Evolutionary conservation across 345 rosid species (phyloP).

Genomic region (Aquilaria sinensis): DNA sequence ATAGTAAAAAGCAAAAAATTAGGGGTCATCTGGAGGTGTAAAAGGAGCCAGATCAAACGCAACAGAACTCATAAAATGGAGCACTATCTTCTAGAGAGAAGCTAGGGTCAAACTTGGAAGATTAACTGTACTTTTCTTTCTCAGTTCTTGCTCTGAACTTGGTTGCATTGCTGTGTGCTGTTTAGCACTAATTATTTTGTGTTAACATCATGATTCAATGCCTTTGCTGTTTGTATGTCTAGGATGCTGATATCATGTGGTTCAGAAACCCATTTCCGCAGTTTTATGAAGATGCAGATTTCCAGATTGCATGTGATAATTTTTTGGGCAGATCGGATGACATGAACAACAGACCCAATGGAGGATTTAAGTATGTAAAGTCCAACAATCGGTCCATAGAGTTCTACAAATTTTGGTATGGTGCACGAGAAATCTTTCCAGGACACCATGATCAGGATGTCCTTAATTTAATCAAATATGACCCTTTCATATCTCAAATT

Average conservation of each 20-base stretch:
- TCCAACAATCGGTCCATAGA: constrained; percentile 67
- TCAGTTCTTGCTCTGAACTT: too few species aligned
- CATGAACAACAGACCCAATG: constrained; percentile 55
- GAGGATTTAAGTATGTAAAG: constrained; percentile 63
- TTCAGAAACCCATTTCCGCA: constrained; percentile 73
- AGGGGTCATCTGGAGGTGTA: too few species aligned
- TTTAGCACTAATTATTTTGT: too few species aligned
- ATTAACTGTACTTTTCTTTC: too few species aligned
- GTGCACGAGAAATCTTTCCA: constrained; percentile 46
- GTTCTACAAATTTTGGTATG: constrained; percentile 81
- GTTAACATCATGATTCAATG: too few species aligned
- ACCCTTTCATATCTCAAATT: constrained; percentile 36
- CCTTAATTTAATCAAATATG: constrained; percentile 55
- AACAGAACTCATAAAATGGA: too few species aligned
- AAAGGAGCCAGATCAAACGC: too few species aligned
- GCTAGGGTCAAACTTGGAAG: too few species aligned
- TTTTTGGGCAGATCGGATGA: constrained; percentile 46
- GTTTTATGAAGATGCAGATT: constrained; percentile 60
- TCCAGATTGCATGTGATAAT: constrained; percentile 85
- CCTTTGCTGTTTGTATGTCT: constrained; percentile 15
- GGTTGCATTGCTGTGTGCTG: too few species aligned
- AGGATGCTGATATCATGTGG: constrained; percentile 99
- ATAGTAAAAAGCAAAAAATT: too few species aligned
- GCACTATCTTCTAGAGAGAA: too few species aligned
- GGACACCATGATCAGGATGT: constrained; percentile 77